Conservation (phyloP, 73 alveolate species). For the Stentor coeruleus region DNA sequence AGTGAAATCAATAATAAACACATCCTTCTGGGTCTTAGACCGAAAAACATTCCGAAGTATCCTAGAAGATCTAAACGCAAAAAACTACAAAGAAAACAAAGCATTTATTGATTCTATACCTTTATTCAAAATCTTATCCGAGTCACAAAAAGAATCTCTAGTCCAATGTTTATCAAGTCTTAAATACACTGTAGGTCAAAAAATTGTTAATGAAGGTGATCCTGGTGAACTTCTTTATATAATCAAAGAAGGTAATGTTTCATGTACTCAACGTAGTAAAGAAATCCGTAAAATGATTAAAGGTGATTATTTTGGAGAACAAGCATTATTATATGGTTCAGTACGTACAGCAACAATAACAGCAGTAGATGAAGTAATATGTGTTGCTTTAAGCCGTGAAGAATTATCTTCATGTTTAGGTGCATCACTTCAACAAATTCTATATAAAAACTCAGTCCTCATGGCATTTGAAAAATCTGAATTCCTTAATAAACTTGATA, state of each 20-base stretch:
- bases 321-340: conserved; percentile 39
- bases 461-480: too few species aligned
- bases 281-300: conserved; percentile 30
- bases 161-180: background rate
- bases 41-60: background rate
- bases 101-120: background rate
- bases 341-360: conserved; percentile 51
- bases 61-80: background rate
- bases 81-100: background rate
- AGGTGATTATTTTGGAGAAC: conserved; percentile 58
- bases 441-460: too few species aligned
- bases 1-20: background rate
- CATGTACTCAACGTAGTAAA: conserved; percentile 31
- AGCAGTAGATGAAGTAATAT: conserved; percentile 48
- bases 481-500: too few species aligned
- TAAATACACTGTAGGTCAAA: conserved; percentile 28
- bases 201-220: conserved; percentile 53
- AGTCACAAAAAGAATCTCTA: background rate
- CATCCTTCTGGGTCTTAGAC: background rate
- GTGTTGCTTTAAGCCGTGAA: too few species aligned
- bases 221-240: conserved; percentile 46
- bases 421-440: too few species aligned
- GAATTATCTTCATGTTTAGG: too few species aligned
- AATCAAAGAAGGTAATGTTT: conserved; percentile 45
- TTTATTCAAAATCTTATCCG: background rate